Percentiles rank a stretch among this genome's conserved stretches.
These are phyloP conservation scores for Boletus rex-veris DNA, from an alignment of 768 basidiomycete genomes.

Conservation along the genomic window DNA sequence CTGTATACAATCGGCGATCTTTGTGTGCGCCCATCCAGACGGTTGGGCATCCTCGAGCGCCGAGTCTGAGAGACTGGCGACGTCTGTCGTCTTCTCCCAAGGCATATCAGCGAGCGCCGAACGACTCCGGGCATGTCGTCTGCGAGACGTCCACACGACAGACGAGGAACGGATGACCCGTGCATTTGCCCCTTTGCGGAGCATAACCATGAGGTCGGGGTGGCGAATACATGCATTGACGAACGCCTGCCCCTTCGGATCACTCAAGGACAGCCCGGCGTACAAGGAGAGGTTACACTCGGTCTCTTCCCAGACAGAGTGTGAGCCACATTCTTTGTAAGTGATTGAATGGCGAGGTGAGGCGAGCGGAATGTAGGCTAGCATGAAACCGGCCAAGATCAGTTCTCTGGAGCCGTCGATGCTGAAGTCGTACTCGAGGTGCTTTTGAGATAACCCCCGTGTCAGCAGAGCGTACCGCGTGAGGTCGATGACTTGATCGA, in stretches of 20 bases:
- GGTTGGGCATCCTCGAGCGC: slow-evolving; percentile 27
- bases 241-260: slow-evolving; percentile 28
- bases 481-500: slow-evolving; percentile 31
- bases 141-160: slow-evolving; percentile 29
- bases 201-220: slow-evolving; percentile 30
- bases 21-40: slow-evolving; percentile 7
- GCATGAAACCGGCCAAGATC: slow-evolving; percentile 32
- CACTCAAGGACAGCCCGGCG: slow-evolving; percentile 26
- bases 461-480: slow-evolving; percentile 29
- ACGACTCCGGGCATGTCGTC: slow-evolving; percentile 25
- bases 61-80: slow-evolving; percentile 18
- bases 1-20: slow-evolving; percentile 30
- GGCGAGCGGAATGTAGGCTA: slow-evolving; percentile 21
- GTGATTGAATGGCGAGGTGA: slow-evolving; percentile 23
- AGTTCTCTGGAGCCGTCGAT: slow-evolving; percentile 26
- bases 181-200: slow-evolving; percentile 28
- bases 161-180: slow-evolving; percentile 25
- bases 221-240: slow-evolving; percentile 32
- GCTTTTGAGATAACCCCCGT: slow-evolving; percentile 13
- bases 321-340: slow-evolving; percentile 11
- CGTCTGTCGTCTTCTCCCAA: slow-evolving; percentile 24
- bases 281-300: slow-evolving; percentile 24
- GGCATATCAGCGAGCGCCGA: slow-evolving; percentile 20
- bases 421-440: slow-evolving; percentile 21
- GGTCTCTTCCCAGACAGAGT: slow-evolving; percentile 28